phyloP scores from a whole-genome alignment of 495 filamentous ascomycete species.

The Talaromyces proteolyticus region DNA sequence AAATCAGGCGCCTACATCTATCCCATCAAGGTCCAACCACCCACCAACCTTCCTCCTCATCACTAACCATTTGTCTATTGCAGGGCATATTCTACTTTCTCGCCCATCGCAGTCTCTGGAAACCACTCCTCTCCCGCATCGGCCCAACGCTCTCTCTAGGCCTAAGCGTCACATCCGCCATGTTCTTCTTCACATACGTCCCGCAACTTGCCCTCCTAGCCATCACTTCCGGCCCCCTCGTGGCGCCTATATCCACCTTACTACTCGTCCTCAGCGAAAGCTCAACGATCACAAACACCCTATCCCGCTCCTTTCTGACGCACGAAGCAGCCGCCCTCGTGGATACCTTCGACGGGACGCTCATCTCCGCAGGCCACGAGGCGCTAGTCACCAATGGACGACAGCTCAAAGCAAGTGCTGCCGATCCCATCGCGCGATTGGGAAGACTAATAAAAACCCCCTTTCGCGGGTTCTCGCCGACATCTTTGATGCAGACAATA shows the following conservation, averaged over 20 bases:
- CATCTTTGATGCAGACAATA: slow-evolving; percentile 55
- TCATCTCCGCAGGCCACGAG: slow-evolving; percentile 50
- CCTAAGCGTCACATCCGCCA: slow-evolving; percentile 60
- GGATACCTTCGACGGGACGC: slow-evolving; percentile 86
- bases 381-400: slow-evolving; percentile 64
- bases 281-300: slow-evolving; percentile 66
- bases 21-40: slow-evolving; percentile 76
- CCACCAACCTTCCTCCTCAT: background rate
- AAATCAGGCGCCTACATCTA: slow-evolving; percentile 77
- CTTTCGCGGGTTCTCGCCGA: slow-evolving; percentile 52
- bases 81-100: slow-evolving; percentile 77
- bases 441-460: slow-evolving; percentile 69
- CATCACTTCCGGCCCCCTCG: slow-evolving; percentile 81
- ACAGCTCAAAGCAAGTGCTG: slow-evolving; percentile 53
- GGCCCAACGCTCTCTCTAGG: slow-evolving; percentile 65
- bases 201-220: slow-evolving; percentile 75
- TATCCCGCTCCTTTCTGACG: slow-evolving; percentile 71
- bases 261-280: slow-evolving; percentile 78
- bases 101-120: slow-evolving; percentile 36
- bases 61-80: background rate
- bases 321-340: slow-evolving; percentile 74
- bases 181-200: slow-evolving; percentile 89
- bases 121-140: slow-evolving; percentile 65
- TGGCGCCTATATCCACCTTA: slow-evolving; percentile 64
- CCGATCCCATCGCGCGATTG: slow-evolving; percentile 59